These are phyloP conservation scores for Xylaria curta DNA, from an alignment of 495 filamentous ascomycete species.

Conservation along the genomic window DNA sequence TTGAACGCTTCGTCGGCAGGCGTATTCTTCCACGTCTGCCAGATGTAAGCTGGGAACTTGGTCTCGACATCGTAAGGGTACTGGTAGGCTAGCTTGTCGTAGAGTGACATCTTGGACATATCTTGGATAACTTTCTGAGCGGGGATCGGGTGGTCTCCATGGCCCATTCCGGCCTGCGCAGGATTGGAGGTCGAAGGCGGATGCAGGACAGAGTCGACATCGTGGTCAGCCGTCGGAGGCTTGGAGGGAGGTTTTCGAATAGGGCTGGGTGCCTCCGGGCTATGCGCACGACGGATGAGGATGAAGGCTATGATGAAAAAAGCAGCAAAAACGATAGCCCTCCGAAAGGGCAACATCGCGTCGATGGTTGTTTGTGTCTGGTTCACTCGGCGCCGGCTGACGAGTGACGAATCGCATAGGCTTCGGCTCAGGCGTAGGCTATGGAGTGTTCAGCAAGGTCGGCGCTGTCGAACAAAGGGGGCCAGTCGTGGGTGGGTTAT, in stretches of 20 bases:
- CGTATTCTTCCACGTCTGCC: slow-evolving; percentile 98
- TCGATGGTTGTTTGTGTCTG: slow-evolving; percentile 4
- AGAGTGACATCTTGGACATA: slow-evolving; percentile 67
- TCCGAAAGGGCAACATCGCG: slow-evolving; percentile 70
- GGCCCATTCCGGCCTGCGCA: slow-evolving; percentile 18
- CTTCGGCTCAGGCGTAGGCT: not conserved
- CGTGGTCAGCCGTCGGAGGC: slow-evolving; percentile 31
- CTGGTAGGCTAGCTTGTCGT: slow-evolving; percentile 87
- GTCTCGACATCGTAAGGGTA: slow-evolving; percentile 88
- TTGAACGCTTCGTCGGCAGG: slow-evolving; percentile 81
- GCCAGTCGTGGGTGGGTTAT: not conserved
- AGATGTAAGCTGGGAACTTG: slow-evolving; percentile 96
- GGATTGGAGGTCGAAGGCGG: slow-evolving; percentile 37
- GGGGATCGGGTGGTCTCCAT: slow-evolving; percentile 33
- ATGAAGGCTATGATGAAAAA: slow-evolving; percentile 73
- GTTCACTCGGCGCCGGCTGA: not conserved
- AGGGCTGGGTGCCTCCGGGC: slow-evolving; percentile 29
- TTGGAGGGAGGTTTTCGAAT: slow-evolving; percentile 49
- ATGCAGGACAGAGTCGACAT: slow-evolving; percentile 36
- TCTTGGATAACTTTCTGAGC: slow-evolving; percentile 58
- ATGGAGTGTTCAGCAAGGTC: slow-evolving; percentile 3
- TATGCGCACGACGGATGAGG: slow-evolving; percentile 70
- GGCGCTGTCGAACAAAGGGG: slow-evolving; percentile 11
- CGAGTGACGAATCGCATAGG: not conserved
- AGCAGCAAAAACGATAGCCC: slow-evolving; percentile 71